Evolutionary conservation across 1,139 yeast genomes (phyloP).

Genomic region (Diutina pseudorugosa): DNA sequence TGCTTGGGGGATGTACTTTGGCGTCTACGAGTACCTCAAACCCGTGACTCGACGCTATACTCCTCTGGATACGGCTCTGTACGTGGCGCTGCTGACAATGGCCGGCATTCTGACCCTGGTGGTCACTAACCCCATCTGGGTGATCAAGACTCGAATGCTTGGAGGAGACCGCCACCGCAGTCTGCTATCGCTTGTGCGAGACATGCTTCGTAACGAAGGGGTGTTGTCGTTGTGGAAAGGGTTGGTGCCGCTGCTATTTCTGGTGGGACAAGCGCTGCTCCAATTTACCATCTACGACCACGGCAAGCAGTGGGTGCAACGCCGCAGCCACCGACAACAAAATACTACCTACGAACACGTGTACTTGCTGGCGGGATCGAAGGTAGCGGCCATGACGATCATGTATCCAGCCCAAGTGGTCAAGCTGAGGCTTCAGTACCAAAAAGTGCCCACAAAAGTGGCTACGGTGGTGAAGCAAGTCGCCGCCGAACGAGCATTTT

Average conservation of each 20-base stretch:
- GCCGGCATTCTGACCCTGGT: slow-evolving; percentile 73
- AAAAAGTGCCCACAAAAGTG: slow-evolving; percentile 13
- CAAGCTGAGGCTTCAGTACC: slow-evolving; percentile 62
- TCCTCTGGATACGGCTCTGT: slow-evolving; percentile 15
- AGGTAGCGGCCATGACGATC: slow-evolving; percentile 51
- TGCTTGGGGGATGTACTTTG: slow-evolving; percentile 85
- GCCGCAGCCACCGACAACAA: slow-evolving; percentile 9
- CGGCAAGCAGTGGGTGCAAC: slow-evolving; percentile 30
- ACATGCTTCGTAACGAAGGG: slow-evolving; percentile 51
- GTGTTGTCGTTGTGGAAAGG: slow-evolving; percentile 71
- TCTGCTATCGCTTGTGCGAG: not conserved
- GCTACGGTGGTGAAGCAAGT: slow-evolving; percentile 14
- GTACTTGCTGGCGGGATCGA: slow-evolving; percentile 55
- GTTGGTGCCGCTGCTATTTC: slow-evolving; percentile 65
- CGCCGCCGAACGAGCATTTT: slow-evolving; percentile 43
- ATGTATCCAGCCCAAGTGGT: slow-evolving; percentile 84
- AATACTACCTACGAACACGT: slow-evolving; percentile 46
- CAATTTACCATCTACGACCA: slow-evolving; percentile 82
- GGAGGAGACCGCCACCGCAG: slow-evolving; percentile 36
- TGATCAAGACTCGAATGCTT: slow-evolving; percentile 74
- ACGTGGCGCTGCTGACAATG: slow-evolving; percentile 23
- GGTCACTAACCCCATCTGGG: slow-evolving; percentile 88
- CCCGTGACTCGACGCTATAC: slow-evolving; percentile 9
- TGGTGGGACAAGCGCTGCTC: slow-evolving; percentile 79
- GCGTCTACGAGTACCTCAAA: slow-evolving; percentile 54